Conservation (phyloP, 1,139 yeast genomes). For the Yamadazyma blattariae region DNA sequence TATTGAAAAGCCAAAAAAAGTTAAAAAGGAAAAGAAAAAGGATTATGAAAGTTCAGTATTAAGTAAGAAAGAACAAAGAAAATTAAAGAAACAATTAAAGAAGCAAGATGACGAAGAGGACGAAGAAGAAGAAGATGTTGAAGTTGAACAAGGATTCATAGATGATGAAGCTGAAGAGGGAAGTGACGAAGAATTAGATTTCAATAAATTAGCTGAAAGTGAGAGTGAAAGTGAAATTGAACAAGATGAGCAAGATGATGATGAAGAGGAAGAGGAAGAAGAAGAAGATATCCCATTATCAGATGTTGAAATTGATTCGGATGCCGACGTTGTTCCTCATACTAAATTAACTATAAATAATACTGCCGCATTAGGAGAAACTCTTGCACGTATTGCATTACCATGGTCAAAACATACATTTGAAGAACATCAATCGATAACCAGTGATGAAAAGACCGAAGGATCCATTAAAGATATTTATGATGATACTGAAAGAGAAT, state of each 20-base stretch:
- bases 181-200: slow-evolving; percentile 40
- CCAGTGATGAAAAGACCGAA: slow-evolving; percentile 59
- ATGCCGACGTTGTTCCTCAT: slow-evolving; percentile 86
- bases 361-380: slow-evolving; percentile 64
- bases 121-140: slow-evolving; percentile 18
- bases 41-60: slow-evolving; percentile 45
- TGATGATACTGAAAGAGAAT: slow-evolving; percentile 82
- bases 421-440: slow-evolving; percentile 77
- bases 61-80: slow-evolving; percentile 66
- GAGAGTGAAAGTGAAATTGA: slow-evolving; percentile 41
- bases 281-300: slow-evolving; percentile 73
- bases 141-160: slow-evolving; percentile 22
- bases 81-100: slow-evolving; percentile 49
- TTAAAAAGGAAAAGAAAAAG: slow-evolving; percentile 14
- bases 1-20: slow-evolving; percentile 8
- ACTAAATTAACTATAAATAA: slow-evolving; percentile 82
- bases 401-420: slow-evolving; percentile 75
- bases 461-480: slow-evolving; percentile 78
- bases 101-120: slow-evolving; percentile 19
- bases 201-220: slow-evolving; percentile 57
- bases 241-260: slow-evolving; percentile 44
- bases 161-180: slow-evolving; percentile 29
- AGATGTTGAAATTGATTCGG: slow-evolving; percentile 79
- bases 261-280: slow-evolving; percentile 38
- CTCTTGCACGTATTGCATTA: slow-evolving; percentile 63